Evolutionary conservation across 164 flowering plant genomes (phyloP), one percentile per base, ranked within the genome.

Genomic region (Kalanchoe fedtschenkoi): DNA sequence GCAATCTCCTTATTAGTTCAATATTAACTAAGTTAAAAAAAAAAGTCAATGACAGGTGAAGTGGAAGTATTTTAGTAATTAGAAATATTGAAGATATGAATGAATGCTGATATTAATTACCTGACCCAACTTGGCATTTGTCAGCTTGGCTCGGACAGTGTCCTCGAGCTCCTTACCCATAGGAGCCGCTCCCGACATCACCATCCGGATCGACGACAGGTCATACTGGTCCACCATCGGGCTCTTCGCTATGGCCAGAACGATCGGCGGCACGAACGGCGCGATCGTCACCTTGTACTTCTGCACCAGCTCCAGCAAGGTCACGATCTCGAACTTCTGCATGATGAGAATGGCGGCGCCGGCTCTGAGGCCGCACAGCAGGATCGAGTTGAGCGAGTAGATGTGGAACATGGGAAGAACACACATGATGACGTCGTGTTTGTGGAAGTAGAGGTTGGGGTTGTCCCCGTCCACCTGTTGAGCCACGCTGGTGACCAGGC

Each of bases 381-480:
- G 28, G 0, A 89, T 80, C 30, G 95, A 79, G 68, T 91, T 83
- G 19, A 89, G 78, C 0, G 96, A 82, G 71, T 86, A 92, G 13
- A 92, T 83, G 62, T 92, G 98, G 57, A 92, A 92, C 65, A 92
- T 5, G 0, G 98, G 98, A 51, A 88, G 66, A 10, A 83, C 81
- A 42, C 98, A 92, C 8, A 89, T 65, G 47, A 89, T 30, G 46
- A 92, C 98, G 63, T 92, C 98, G 8, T 83, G 84, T 0, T 66
- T 68, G 29, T 73, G 66, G 35, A 83, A 62, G 33, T 86, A 80
- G 54, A 89, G 64, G 34, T 89, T 88, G 0, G 98, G 98, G 47
- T 92, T 92, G 17, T 92, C 98, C 1, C 98, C 98, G 42, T 88
- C 98, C 0, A 89, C 97, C 43, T 88, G 96, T 64, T 92, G 98